These are phyloP conservation scores for Yueomyces sp. DNA, from an alignment of 1,139 yeast genomes.

Conservation along the genomic window DNA sequence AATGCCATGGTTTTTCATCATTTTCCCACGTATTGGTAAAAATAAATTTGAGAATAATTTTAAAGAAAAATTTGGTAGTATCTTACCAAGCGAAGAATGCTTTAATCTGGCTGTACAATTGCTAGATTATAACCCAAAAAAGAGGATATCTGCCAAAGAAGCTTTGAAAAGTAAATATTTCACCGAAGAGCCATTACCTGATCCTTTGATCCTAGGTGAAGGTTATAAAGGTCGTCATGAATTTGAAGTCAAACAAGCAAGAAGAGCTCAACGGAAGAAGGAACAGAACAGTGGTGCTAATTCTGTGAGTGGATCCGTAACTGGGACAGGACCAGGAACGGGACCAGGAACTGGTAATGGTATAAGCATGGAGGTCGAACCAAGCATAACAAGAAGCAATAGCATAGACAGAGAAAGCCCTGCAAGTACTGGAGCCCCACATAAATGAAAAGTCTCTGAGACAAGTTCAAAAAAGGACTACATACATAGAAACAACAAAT, in stretches of 20 bases:
- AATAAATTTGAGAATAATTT: slow-evolving; percentile 42
- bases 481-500: no score
- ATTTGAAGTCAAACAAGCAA: slow-evolving; percentile 56
- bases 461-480: no score
- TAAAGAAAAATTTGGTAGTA: slow-evolving; percentile 30
- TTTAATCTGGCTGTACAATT: slow-evolving; percentile 53
- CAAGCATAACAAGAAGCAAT: no score
- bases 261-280: slow-evolving; percentile 47
- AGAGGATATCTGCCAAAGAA: slow-evolving; percentile 47
- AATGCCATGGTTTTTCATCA: slow-evolving; percentile 88
- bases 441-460: no score
- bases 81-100: slow-evolving; percentile 40
- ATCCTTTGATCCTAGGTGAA: slow-evolving; percentile 38
- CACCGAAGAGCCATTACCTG: slow-evolving; percentile 50
- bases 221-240: slow-evolving; percentile 86
- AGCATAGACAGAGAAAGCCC: no score
- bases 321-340: no score
- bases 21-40: slow-evolving; percentile 28
- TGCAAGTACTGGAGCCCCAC: no score
- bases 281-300: no score
- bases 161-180: slow-evolving; percentile 64
- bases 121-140: slow-evolving; percentile 54
- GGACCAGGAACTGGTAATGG: no score
- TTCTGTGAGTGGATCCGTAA: no score
- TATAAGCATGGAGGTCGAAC: no score